Evolutionary conservation across 1,139 yeast genomes (phyloP).

Genomic region (Geotrichum citri-aurantii): DNA sequence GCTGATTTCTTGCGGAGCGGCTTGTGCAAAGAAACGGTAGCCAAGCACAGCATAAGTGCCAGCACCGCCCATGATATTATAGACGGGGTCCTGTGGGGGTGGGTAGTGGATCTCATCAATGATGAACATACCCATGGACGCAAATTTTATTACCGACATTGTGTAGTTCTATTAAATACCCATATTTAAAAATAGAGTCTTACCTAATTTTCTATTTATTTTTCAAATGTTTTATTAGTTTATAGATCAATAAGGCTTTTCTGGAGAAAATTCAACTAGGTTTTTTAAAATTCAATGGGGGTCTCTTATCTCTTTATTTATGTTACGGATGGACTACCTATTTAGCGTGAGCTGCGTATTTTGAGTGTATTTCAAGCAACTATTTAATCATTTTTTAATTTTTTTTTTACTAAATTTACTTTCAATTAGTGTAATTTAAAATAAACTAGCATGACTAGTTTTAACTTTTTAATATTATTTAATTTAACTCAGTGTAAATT

Average conservation of each 20-base stretch:
- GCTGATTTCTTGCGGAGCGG: slow-evolving; percentile 38
- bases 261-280: neutral
- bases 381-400: neutral
- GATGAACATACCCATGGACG: slow-evolving; percentile 83
- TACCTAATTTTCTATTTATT: no score
- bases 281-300: no score
- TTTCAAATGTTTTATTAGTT: neutral
- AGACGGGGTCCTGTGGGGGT: slow-evolving; percentile 32
- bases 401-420: no score
- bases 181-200: no score
- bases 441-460: no score
- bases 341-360: neutral
- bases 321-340: neutral
- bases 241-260: no score
- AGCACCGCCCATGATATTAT: slow-evolving; percentile 78
- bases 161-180: slow-evolving; percentile 25
- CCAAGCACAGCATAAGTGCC: slow-evolving; percentile 84
- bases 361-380: neutral
- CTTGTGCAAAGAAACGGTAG: slow-evolving; percentile 50
- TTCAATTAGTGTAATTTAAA: no score
- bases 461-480: no score
- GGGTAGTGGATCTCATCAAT: slow-evolving; percentile 75
- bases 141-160: slow-evolving; percentile 27
- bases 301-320: neutral
- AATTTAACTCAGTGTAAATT: no score